Base-by-base conservation (phyloP, 257 asterid genomes). In the Catharanthus roseus region DNA sequence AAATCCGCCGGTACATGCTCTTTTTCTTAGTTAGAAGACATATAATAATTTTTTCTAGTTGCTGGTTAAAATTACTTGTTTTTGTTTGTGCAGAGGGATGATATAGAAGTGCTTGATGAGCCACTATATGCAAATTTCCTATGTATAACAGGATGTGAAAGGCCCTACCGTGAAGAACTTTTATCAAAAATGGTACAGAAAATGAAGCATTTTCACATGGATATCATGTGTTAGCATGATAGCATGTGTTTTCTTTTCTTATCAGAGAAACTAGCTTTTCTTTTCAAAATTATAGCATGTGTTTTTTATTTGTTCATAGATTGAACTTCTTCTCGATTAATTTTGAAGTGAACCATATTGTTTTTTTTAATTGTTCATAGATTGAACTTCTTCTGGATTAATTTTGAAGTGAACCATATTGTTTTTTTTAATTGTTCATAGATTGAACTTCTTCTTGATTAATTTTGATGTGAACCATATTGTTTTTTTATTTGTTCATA, bases 51-150 rank as follows among this genome's bases (percentile, higher is more conserved):
- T 11, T 31, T 18, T 23, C 16, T 10, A 23, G 36, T 45, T 61
- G 18, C 38, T 24, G 45, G 24, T 24, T 53, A 39, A 50, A 18
- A 10, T 34, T 26, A 65, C 53, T 49, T 18, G 19, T 23, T 67
- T 63, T 68, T 50, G 44, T 79, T 74, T 84, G 45, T 24, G 31
- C 86, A 91, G 96, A 87, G 96, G 75, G 87, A 91, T 82, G 97
- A 91, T 65, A 81, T 67, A 18, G 95, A 91, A 77, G 95, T 91
- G 58, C 90, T 89, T 26, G 97, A 91, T 74, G 97, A 91, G 77
- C 97, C 96, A 34, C 85, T 91, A 10, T 91, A 91, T 82, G 81
- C 91, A 21, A 73, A 86, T 77, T 89, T 65, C 74, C 71, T 91
- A 77, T 87, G 74, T 8, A 83, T 78, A 38, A 83, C 90, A 0